Conservation (phyloP, 1,284 basidiomycete species). For the Hemileia vastatrix region DNA sequence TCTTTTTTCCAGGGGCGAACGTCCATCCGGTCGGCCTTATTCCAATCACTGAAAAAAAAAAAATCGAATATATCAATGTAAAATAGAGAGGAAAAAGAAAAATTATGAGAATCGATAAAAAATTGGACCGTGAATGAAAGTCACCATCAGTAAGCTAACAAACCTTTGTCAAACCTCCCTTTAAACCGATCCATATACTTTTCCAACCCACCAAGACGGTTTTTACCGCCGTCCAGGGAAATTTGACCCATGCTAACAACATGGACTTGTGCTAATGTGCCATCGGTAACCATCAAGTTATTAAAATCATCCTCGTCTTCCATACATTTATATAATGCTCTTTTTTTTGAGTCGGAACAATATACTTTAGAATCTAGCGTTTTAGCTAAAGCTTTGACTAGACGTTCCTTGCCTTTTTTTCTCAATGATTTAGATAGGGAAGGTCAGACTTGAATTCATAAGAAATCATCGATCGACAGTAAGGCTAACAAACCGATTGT, state of each 20-base stretch:
- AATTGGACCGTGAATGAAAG: background rate
- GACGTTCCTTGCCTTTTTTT: slow-evolving; percentile 17
- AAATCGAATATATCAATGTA: background rate
- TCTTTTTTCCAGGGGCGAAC: slow-evolving; percentile 1
- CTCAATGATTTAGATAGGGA: too few species aligned
- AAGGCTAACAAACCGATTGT: too few species aligned
- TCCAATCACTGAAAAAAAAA: slow-evolving; percentile 12
- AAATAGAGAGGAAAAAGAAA: background rate
- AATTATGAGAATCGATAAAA: background rate
- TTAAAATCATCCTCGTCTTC: slow-evolving; percentile 7
- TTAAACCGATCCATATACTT: slow-evolving; percentile 6
- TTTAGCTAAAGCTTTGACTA: slow-evolving; percentile 11
- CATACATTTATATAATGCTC: background rate
- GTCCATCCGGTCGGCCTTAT: slow-evolving; percentile 20
- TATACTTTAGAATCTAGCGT: slow-evolving; percentile 1
- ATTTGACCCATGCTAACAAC: slow-evolving; percentile 12
- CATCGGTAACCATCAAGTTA: background rate
- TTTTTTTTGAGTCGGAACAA: slow-evolving; percentile 5
- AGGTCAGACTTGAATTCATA: too few species aligned
- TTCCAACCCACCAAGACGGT: slow-evolving; percentile 4
- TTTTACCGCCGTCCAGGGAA: too few species aligned
- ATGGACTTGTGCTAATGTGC: slow-evolving; percentile 11
- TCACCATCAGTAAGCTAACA: background rate
- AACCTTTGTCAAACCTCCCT: slow-evolving; percentile 7
- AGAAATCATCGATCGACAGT: too few species aligned